Base-by-base conservation (phyloP, 345 rosid species). In the Nasturtium officinale region DNA sequence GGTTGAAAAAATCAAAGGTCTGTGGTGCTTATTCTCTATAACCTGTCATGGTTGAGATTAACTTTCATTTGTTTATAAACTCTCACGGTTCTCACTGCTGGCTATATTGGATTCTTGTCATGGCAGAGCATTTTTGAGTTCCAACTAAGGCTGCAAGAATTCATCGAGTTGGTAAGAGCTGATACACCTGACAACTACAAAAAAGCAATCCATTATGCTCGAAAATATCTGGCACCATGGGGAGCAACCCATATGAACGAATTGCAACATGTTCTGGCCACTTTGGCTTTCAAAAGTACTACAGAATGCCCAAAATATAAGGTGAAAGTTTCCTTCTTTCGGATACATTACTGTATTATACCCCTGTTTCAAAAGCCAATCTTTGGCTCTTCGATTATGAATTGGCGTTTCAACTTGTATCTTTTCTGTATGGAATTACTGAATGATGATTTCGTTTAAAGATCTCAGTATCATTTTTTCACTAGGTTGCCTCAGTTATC, bases 1-100 rank as follows among this genome's bases (percentile, higher is more conserved):
- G 92, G 80, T 81, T 95, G 90, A 95, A 88, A 82, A 95, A 95
- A 79, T 87, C 93, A 25, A 95, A 95, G 96, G 99, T 91, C 70
- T 25, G 26, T 47, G 47, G 18, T 52, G 25, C 10, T 7, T 55
- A 29, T 75, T 18, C 55, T 61, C 33, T 50, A 25, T 5, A n/a
- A 29, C 50, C 48, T 38, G 53, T 58, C 45, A 37, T 58, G 18
- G 40, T 23, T 74, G 47, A 48, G 51, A 55, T 56, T 57, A 45
- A 43, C 55, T 69, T 69, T 25, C 42, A 33, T 33, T 70, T 70
- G 32, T 20, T 47, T 60, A 21, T 47, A 47, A 45, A 48, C 18
- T 70, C 35, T 38, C 42, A 10, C 13, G 47, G 47, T 42, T 42
- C 17, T 42, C 37, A 9, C 8, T 56, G 38, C 48, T 60, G 13